Conservation (phyloP, 140 eudicot species). For the Anethum foeniculum region DNA sequence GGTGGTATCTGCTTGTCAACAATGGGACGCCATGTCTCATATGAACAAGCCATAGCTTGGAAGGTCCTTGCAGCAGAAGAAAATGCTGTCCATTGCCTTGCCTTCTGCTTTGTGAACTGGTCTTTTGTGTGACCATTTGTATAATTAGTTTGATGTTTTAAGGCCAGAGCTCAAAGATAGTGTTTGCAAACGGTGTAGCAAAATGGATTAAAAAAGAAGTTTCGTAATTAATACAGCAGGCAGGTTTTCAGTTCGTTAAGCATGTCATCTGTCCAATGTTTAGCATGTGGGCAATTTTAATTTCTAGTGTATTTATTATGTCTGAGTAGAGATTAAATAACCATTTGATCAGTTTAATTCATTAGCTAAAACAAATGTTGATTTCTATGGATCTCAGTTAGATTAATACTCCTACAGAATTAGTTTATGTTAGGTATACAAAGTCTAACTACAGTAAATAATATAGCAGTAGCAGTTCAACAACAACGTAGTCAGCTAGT, state of each 20-base stretch:
- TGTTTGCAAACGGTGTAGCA: background rate
- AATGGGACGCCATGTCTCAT: slow-evolving; percentile 73
- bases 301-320: background rate
- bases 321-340: background rate
- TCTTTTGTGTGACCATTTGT: slow-evolving; percentile 45
- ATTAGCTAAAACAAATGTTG: background rate
- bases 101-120: slow-evolving; percentile 79
- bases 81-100: slow-evolving; percentile 67
- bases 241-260: background rate
- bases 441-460: too few relatives aligned
- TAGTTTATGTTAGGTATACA: background rate
- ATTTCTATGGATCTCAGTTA: background rate
- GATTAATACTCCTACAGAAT: background rate
- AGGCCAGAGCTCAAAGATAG: slow-evolving; percentile 4
- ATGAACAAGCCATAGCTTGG: slow-evolving; percentile 82
- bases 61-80: slow-evolving; percentile 71
- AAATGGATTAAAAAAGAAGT: background rate
- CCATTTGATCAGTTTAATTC: background rate
- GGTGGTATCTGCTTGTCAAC: slow-evolving; percentile 79
- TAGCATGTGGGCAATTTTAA: background rate
- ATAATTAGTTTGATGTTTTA: background rate
- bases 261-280: background rate
- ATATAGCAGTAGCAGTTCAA: too few relatives aligned
- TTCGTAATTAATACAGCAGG: background rate
- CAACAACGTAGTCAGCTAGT: too few relatives aligned